Evolutionary conservation across 306 rosid species (phyloP), one percentile per base, ranked within the genome.

Genomic region (Cucurbita moschata): DNA sequence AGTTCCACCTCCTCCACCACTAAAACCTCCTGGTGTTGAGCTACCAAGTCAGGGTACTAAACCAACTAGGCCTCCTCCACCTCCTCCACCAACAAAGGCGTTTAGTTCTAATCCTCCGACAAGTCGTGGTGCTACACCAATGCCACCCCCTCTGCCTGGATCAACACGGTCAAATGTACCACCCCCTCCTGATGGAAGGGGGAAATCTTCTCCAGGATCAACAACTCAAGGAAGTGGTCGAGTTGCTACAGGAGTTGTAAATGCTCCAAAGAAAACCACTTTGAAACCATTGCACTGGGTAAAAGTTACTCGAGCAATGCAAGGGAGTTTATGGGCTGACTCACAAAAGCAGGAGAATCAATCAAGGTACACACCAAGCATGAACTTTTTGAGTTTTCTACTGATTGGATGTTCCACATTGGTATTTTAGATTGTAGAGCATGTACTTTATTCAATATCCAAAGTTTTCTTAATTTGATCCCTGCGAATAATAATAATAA

Each of bases 261-360:
- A 6, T 86, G 83, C 92, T 68, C 94, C 91, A 8, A 90, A 94
- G 82, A 94, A 84, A 81, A 71, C 79, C 84, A 74, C 87, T 5
- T 82, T 94, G 62, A 94, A 89, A 85, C 96, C 97, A 59, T 71
- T 94, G 57, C 98, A 94, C 70, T 94, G 98, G 98, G 97, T 90
- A 63, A 94, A 94, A 83, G 97, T 93, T 76, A 86, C 96, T 47
- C 86, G 98, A 75, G 92, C 96, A 79, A 12, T 85, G 81, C 83
- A 93, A 78, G 98, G 97, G 72, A 94, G 98, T 83, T 77, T 94
- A 71, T 94, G 98, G 98, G 98, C 89, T 62, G 98, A 94, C 82
- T 85, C 97, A 54, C 89, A 81, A 7, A 87, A 94, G 79, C 98
- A 87, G 76, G 96, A 83, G 74, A 81, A 83, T 72, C 86, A 81